Conservation (phyloP, 1,284 basidiomycete species). For the Rhodotorula glutinis region DNA sequence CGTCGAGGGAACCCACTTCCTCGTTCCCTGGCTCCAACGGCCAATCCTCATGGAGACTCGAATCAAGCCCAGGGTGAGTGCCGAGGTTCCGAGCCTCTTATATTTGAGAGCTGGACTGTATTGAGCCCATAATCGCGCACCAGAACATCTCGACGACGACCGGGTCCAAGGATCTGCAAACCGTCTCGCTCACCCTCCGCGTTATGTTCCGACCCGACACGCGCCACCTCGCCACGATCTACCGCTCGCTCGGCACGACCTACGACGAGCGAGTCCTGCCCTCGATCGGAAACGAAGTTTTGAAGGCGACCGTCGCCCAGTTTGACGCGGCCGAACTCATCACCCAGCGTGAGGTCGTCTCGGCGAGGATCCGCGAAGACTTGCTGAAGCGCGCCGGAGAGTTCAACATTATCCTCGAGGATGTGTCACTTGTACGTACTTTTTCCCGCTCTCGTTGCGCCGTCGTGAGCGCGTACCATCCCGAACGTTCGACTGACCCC, state of each 20-base stretch:
- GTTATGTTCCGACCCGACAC: slow-evolving; percentile 93
- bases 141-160: slow-evolving; percentile 96
- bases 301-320: slow-evolving; percentile 97
- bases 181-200: slow-evolving; percentile 93
- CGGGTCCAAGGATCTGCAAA: slow-evolving; percentile 93
- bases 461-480: no score
- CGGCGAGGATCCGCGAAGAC: slow-evolving; percentile 89
- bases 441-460: no score
- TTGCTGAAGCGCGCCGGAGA: slow-evolving; percentile 88
- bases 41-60: slow-evolving; percentile 97
- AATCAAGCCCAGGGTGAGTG: slow-evolving; percentile 80
- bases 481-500: no score
- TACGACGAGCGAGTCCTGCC: slow-evolving; percentile 73
- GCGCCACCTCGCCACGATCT: slow-evolving; percentile 84
- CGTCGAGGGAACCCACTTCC: slow-evolving; percentile 93
- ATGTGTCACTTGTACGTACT: slow-evolving; percentile 86
- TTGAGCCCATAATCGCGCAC: neutral
- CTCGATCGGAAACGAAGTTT: slow-evolving; percentile 86
- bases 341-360: slow-evolving; percentile 66
- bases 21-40: slow-evolving; percentile 83
- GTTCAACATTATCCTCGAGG: slow-evolving; percentile 93
- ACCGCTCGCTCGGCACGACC: slow-evolving; percentile 88
- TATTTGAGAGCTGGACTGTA: no score
- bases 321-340: slow-evolving; percentile 97
- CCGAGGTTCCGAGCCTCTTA: no score